Percentiles rank a stretch among this genome's conserved stretches.
phyloP scores from a whole-genome alignment of 2,329 filamentous ascomycete species.

The Fonsecaea pugnacius region DNA sequence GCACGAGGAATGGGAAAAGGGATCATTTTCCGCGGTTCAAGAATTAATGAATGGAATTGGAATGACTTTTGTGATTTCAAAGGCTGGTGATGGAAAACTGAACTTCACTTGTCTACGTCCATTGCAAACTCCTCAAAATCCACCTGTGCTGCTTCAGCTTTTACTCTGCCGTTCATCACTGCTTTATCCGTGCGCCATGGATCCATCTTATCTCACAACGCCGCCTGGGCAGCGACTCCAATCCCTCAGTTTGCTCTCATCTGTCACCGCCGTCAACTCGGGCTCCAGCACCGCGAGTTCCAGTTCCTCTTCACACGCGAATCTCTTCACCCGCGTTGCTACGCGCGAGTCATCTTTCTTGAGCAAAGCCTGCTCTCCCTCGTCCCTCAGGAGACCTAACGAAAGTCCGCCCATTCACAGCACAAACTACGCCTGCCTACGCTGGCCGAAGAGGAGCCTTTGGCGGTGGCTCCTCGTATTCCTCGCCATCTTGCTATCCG shows the following conservation, averaged over 20 bases:
- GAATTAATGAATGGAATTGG: neutral
- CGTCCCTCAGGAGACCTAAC: neutral
- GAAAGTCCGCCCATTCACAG: neutral
- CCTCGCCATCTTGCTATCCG: conserved; percentile 1
- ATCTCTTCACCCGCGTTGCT: neutral
- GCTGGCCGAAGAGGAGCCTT: neutral
- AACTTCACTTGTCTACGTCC: neutral
- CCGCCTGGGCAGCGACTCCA: conserved; percentile 5
- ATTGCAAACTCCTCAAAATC: neutral
- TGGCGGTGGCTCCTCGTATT: conserved; percentile 25
- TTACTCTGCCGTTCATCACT: neutral
- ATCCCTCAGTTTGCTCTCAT: conserved; percentile 7
- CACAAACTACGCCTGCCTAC: neutral
- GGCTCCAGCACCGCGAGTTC: neutral
- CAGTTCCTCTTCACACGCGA: neutral
- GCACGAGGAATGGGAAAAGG: neutral
- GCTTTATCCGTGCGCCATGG: neutral
- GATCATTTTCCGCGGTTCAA: neutral
- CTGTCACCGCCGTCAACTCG: neutral
- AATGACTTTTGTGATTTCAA: neutral
- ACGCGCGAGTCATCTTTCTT: neutral
- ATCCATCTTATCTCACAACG: conserved; percentile 1
- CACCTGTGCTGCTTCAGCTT: neutral
- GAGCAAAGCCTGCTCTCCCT: neutral
- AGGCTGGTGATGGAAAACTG: conserved; percentile 1